Evolutionary conservation across 2,329 filamentous ascomycete genomes (phyloP).

Genomic region (Magnaporthiopsis incrustans): DNA sequence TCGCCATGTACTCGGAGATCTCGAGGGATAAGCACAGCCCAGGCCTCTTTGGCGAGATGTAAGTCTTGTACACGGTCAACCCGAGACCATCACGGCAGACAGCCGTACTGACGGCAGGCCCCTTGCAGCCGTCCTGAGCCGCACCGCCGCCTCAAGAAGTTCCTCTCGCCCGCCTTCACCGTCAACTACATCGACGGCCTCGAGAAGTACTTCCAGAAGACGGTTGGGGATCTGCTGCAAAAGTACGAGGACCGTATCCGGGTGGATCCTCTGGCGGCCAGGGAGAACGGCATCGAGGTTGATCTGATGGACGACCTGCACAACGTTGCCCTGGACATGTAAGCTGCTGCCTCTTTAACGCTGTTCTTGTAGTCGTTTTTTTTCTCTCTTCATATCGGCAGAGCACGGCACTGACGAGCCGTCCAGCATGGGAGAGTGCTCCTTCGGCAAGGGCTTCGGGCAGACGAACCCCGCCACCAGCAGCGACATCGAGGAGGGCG

Average conservation of each 20-base stretch:
- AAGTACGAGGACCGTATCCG: slow-evolving; percentile 12
- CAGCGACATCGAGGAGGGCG: slow-evolving; percentile 11
- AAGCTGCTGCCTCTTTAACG: not conserved
- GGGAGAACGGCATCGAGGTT: slow-evolving; percentile 14
- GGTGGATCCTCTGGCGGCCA: slow-evolving; percentile 4
- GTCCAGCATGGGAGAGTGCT: slow-evolving; percentile 18
- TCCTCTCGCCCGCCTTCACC: slow-evolving; percentile 19
- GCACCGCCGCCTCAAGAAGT: slow-evolving; percentile 18
- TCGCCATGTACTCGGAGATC: slow-evolving; percentile 7
- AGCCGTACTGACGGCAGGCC: no score
- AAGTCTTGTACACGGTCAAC: not conserved
- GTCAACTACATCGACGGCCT: slow-evolving; percentile 19
- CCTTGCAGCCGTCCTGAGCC: slow-evolving; percentile 15
- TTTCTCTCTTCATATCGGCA: no score
- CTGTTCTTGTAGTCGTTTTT: no score
- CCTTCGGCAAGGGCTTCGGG: slow-evolving; percentile 19
- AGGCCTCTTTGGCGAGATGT: slow-evolving; percentile 7
- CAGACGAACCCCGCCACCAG: slow-evolving; percentile 17
- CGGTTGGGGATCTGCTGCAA: slow-evolving; percentile 12
- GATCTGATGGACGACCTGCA: slow-evolving; percentile 21
- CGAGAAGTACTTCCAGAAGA: slow-evolving; percentile 15
- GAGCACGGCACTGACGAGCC: not conserved
- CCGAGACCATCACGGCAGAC: no score
- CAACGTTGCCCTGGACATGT: slow-evolving; percentile 20
- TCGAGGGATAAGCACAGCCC: slow-evolving; percentile 7